Base-by-base conservation (phyloP, 2,329 filamentous ascomycete genomes). In the Elsinoe batatas region DNA sequence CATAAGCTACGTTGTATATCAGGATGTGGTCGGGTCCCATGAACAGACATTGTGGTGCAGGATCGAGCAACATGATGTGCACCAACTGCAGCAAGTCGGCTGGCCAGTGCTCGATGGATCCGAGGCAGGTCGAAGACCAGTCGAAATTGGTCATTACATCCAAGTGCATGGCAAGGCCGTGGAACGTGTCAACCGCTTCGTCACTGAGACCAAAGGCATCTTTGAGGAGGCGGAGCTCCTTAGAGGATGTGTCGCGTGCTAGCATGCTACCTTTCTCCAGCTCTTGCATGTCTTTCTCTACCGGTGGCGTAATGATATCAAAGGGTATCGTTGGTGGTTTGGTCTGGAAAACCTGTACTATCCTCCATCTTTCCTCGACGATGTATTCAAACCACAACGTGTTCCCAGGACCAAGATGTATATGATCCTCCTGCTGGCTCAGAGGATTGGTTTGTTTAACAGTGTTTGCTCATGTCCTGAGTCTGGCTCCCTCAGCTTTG, bases 1-100 rank as follows among this genome's bases (percentile, higher is more conserved):
- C 49, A 22, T 60, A 60, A 5, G 54, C 50, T 33, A 50, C 38
- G 54, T 60, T 60, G 44, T 60, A 60, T 5, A 60, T 49, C 2
- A 60, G 18, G 8, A 35, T 20, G 15, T 57, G 35, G 20, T 60
- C 50, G 7, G 8, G n/a, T n/a, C 56, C 58, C n/a, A 60, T 22
- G 11, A 58, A 22, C 3, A 60, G 49, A 17, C 56, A 33, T 17
- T 57, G 50, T 3, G 58, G 58, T 40, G 57, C 38, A n/a, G 58
- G 58, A 33, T 58, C 58, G n/a, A 60, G 33, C 6, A 58, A 20
- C 2, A 58, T 58, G 13, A 60, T 20, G 42, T 60, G 58, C 6
- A 58, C 46, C 1, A 60, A 33, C 12, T 58, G 54, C 17, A 58
- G 42, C 5, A 58, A 46, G 32, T 60, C 58, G n/a, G 36, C 46